A percentile compares a stretch with the other conserved stretches of the same genome.
Evolutionary conservation across 306 rosid species (phyloP).

Genomic region (Spatholobus suberectus): DNA sequence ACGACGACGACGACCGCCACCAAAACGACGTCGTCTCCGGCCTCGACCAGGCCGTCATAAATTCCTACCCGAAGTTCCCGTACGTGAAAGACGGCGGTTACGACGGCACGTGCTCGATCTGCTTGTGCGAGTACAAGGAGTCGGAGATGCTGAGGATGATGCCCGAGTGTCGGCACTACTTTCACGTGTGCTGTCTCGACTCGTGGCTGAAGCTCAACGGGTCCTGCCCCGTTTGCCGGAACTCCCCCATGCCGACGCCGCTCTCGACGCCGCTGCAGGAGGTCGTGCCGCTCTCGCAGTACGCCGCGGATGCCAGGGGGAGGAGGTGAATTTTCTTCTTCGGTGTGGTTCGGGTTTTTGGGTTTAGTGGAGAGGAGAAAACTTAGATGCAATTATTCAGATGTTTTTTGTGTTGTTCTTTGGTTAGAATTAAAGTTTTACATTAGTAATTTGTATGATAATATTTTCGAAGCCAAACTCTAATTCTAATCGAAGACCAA

Average conservation of each 20-base stretch:
- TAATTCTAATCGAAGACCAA: neutral
- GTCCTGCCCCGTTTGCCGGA: constrained; percentile 94
- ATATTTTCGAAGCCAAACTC: too few species aligned
- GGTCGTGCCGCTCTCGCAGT: constrained; percentile 83
- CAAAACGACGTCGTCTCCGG: constrained; percentile 50
- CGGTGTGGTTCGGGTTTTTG: neutral
- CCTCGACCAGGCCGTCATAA: constrained; percentile 67
- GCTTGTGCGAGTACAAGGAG: constrained; percentile 82
- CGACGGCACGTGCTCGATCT: constrained; percentile 71
- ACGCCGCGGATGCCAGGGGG: constrained; percentile 72
- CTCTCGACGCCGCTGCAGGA: constrained; percentile 86
- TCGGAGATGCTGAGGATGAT: constrained; percentile 94
- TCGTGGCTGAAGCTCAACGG: constrained; percentile 94
- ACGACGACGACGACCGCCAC: neutral
- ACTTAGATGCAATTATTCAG: too few species aligned
- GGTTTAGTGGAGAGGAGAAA: neutral
- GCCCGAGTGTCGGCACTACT: constrained; percentile 91
- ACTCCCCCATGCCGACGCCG: constrained; percentile 93
- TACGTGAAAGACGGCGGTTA: constrained; percentile 42
- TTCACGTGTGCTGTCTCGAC: constrained; percentile 83
- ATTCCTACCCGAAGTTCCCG: constrained; percentile 79
- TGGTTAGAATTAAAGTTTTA: neutral
- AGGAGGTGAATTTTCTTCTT: constrained; percentile 49
- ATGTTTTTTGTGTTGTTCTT: neutral
- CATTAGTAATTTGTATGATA: too few species aligned